phyloP scores from a whole-genome alignment of 2,329 filamentous ascomycete species.

The Amylocarpus encephaloides region DNA sequence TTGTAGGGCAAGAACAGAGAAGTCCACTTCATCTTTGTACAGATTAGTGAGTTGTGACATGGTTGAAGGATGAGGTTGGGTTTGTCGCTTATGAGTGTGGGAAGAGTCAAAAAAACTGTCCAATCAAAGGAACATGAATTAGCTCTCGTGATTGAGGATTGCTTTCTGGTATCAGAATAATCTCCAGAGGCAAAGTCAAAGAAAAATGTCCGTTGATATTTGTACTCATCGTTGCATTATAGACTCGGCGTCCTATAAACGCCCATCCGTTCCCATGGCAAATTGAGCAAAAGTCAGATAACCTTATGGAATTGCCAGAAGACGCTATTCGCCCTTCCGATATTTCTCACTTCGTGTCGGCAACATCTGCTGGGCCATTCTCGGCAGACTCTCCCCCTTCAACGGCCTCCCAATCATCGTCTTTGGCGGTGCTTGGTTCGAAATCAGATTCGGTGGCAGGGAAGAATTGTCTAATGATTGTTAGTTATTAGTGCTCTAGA shows the following conservation, averaged over 20 bases:
- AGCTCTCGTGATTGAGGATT: too few relatives aligned
- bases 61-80: background rate
- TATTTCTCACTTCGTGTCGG: conserved; percentile 2
- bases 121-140: background rate
- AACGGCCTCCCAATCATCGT: conserved; percentile 26
- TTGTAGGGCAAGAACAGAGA: conserved; percentile 51
- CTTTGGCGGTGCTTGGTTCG: conserved; percentile 2
- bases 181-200: too few relatives aligned
- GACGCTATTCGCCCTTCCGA: conserved; percentile 3
- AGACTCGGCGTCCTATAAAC: too few relatives aligned
- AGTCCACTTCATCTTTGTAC: conserved; percentile 56
- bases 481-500: background rate
- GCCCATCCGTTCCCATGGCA: too few relatives aligned
- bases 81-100: background rate
- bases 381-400: conserved; percentile 23
- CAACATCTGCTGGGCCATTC: conserved; percentile 17
- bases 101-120: background rate
- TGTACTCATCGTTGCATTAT: too few relatives aligned
- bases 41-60: conserved; percentile 34
- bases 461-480: conserved; percentile 36
- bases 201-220: too few relatives aligned
- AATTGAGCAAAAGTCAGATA: too few relatives aligned
- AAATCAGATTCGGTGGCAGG: conserved; percentile 35
- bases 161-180: too few relatives aligned
- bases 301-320: background rate